phyloP scores from a whole-genome alignment of 495 filamentous ascomycete genomes.

The Penicillium daleae region DNA sequence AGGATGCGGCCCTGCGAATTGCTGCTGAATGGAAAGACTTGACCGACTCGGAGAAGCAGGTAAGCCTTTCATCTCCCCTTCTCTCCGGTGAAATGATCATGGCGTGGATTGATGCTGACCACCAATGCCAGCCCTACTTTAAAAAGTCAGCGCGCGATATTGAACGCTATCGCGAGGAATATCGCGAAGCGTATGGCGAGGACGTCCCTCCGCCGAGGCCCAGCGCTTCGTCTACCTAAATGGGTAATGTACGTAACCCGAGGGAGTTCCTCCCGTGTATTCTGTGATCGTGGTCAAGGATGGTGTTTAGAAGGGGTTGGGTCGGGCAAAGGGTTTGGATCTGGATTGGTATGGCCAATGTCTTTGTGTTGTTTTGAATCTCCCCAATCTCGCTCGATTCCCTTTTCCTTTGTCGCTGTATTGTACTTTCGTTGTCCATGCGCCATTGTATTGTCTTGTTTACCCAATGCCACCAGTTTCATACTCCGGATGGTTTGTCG shows the following conservation, averaged over 20 bases:
- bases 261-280: constrained; percentile 1
- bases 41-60: constrained; percentile 58
- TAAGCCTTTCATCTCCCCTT: constrained; percentile 31
- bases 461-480: background rate
- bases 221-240: background rate
- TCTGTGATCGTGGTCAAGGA: constrained; percentile 1
- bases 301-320: constrained; percentile 14
- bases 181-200: constrained; percentile 40
- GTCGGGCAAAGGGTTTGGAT: constrained; percentile 9
- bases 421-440: constrained; percentile 20
- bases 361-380: constrained; percentile 14
- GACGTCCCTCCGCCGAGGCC: constrained; percentile 3
- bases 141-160: constrained; percentile 24
- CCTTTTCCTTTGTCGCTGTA: constrained; percentile 27
- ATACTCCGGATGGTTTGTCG: background rate
- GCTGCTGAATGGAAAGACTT: constrained; percentile 60
- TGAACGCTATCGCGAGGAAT: constrained; percentile 40
- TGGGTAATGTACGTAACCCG: background rate
- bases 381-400: constrained; percentile 17
- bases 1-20: constrained; percentile 37
- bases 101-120: constrained; percentile 5
- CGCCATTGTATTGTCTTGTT: constrained; percentile 4
- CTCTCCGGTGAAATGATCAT: background rate
- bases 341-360: constrained; percentile 7
- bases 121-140: constrained; percentile 31